Percentiles rank a stretch among this genome's conserved stretches.
These are phyloP conservation scores for Prunus padus DNA, from an alignment of 306 rosid species.

Conservation along the genomic window DNA sequence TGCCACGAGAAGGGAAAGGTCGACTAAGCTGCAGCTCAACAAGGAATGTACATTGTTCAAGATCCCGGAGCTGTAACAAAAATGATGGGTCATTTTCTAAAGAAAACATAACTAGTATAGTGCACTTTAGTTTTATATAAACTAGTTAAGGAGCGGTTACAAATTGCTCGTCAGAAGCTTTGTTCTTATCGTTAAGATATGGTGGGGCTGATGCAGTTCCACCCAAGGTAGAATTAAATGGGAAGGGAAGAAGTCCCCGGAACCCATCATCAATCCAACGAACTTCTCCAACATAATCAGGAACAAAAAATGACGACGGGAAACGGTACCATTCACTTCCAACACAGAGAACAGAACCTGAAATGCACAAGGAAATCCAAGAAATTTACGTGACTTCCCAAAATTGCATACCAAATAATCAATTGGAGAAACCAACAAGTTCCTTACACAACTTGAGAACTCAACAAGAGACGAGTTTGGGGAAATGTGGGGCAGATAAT, in stretches of 20 bases:
- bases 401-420: background rate
- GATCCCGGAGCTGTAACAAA: conserved; percentile 61
- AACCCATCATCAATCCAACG: conserved; percentile 96
- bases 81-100: conserved; percentile 1
- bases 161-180: conserved; percentile 75
- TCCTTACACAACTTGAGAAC: background rate
- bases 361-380: conserved; percentile 11
- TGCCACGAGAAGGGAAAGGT: conserved; percentile 82
- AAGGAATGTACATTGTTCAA: conserved; percentile 76
- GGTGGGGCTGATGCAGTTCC: conserved; percentile 92
- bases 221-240: conserved; percentile 82
- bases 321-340: conserved; percentile 98
- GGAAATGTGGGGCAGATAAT: background rate
- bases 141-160: conserved; percentile 31
- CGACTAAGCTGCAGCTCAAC: conserved; percentile 86
- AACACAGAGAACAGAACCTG: conserved; percentile 83
- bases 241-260: conserved; percentile 89
- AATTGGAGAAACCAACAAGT: background rate
- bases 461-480: background rate
- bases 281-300: conserved; percentile 73
- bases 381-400: background rate
- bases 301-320: conserved; percentile 90
- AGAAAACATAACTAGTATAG: background rate
- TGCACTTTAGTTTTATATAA: background rate
- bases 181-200: conserved; percentile 80